These are phyloP conservation scores for Candida peoriensis DNA, from an alignment of 805 yeast genomes.

Conservation along the genomic window DNA sequence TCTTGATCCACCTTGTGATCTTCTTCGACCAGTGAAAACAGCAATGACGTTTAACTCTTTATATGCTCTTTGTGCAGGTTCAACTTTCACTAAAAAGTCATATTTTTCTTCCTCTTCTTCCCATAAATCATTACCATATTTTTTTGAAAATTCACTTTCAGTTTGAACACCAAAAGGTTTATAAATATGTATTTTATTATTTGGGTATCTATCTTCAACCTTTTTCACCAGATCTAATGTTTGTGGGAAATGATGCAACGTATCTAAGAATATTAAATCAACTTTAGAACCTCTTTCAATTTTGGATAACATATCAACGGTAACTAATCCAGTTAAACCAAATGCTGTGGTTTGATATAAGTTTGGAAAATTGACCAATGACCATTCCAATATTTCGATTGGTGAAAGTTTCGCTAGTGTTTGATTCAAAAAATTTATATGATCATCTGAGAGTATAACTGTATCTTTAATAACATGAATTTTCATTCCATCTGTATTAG, in stretches of 20 bases:
- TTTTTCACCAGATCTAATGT: slow-evolving; percentile 68
- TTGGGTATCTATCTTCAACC: slow-evolving; percentile 52
- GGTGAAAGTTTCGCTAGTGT: slow-evolving; percentile 52
- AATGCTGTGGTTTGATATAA: slow-evolving; percentile 91
- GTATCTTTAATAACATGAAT: slow-evolving; percentile 25
- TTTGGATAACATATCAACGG: slow-evolving; percentile 73
- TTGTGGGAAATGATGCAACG: slow-evolving; percentile 93
- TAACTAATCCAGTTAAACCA: slow-evolving; percentile 88
- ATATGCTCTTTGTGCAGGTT: slow-evolving; percentile 86
- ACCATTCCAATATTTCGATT: slow-evolving; percentile 75
- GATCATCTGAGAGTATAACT: slow-evolving; percentile 40
- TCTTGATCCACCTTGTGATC: slow-evolving; percentile 86
- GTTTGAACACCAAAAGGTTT: slow-evolving; percentile 54
- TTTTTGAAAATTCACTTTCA: slow-evolving; percentile 57
- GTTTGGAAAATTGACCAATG: slow-evolving; percentile 74
- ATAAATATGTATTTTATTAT: slow-evolving; percentile 53
- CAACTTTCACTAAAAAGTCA: slow-evolving; percentile 87
- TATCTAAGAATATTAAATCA: slow-evolving; percentile 82
- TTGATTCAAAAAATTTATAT: slow-evolving; percentile 63
- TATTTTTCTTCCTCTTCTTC: slow-evolving; percentile 73
- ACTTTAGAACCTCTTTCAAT: slow-evolving; percentile 39
- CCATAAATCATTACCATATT: slow-evolving; percentile 80
- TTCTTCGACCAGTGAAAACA: slow-evolving; percentile 87
- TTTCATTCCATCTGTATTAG: too few relatives aligned
- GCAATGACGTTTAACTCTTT: slow-evolving; percentile 67